Conservation (phyloP, 306 rosid genomes). For the Bauhinia variegata region DNA sequence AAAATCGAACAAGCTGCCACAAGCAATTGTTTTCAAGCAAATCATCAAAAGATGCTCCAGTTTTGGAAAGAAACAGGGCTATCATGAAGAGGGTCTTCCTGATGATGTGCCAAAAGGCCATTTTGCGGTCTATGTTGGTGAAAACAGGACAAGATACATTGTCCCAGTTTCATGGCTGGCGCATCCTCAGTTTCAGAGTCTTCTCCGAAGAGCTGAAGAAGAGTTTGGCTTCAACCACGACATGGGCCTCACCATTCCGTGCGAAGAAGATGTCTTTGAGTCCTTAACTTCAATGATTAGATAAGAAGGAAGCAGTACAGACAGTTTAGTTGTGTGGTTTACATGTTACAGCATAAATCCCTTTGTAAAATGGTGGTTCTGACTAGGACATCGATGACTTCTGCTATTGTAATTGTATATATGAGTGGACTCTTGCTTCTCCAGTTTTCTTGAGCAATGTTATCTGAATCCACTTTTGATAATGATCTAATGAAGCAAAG, state of each 20-base stretch:
- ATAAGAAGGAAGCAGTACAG: conserved; percentile 30
- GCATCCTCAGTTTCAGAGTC: conserved; percentile 70
- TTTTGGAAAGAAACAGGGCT: conserved; percentile 70
- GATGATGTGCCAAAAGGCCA: conserved; percentile 92
- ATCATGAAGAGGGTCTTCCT: conserved; percentile 53
- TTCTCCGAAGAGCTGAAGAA: conserved; percentile 83
- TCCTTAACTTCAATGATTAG: conserved; percentile 67
- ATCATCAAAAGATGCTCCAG: conserved; percentile 80
- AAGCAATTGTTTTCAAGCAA: conserved; percentile 62
- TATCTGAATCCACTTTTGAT: conserved; percentile 14
- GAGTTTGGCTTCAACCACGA: conserved; percentile 90
- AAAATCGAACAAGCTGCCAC: conserved; percentile 66
- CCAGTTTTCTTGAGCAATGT: conserved; percentile 23
- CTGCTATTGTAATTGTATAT: neutral
- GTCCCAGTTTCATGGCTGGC: conserved; percentile 80
- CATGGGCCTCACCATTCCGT: conserved; percentile 90
- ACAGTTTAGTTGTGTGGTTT: neutral
- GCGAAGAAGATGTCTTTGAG: conserved; percentile 75
- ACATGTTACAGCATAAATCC: neutral
- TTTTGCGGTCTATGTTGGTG: conserved; percentile 90
- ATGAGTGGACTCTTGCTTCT: conserved; percentile 22
- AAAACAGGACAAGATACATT: conserved; percentile 74
- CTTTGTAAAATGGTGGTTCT: conserved; percentile 24
- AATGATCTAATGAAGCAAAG: conserved; percentile 20
- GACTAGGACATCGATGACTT: conserved; percentile 32